Conservation (phyloP, 129 eudicot genomes). For the Mikania micrantha region DNA sequence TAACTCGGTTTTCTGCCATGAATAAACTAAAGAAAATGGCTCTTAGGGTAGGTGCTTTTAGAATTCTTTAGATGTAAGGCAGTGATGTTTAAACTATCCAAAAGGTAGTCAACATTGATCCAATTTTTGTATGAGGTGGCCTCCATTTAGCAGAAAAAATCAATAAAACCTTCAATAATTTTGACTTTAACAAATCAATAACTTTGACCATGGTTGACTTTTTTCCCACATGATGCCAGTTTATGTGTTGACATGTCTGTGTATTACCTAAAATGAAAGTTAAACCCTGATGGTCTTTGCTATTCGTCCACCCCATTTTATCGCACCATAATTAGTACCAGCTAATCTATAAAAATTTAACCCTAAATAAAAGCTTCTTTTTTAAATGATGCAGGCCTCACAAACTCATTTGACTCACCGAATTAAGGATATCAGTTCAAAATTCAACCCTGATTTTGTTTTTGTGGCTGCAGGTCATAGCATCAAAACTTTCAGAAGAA, state of each 20-base stretch:
- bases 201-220: neutral
- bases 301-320: neutral
- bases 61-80: neutral
- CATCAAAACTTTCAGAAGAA: conserved; percentile 56
- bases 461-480: conserved; percentile 43
- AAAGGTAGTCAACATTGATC: neutral
- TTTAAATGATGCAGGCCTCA: too few species aligned
- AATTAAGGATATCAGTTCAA: neutral
- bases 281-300: neutral
- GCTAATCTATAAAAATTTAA: neutral
- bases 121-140: too few species aligned
- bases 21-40: conserved; percentile 81
- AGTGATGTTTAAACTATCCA: neutral
- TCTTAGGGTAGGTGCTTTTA: conserved; percentile 50
- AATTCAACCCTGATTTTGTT: conserved; percentile 5
- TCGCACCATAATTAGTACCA: neutral
- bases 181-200: neutral
- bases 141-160: too few species aligned
- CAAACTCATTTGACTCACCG: too few species aligned
- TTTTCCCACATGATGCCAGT: neutral
- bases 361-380: neutral
- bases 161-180: too few species aligned
- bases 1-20: conserved; percentile 79
- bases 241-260: neutral
- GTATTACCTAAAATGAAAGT: neutral